A percentile compares a stretch with the other conserved stretches of the same genome.
These are phyloP conservation scores for Tricharina praecox DNA, from an alignment of 495 filamentous ascomycete genomes.

Conservation along the genomic window DNA sequence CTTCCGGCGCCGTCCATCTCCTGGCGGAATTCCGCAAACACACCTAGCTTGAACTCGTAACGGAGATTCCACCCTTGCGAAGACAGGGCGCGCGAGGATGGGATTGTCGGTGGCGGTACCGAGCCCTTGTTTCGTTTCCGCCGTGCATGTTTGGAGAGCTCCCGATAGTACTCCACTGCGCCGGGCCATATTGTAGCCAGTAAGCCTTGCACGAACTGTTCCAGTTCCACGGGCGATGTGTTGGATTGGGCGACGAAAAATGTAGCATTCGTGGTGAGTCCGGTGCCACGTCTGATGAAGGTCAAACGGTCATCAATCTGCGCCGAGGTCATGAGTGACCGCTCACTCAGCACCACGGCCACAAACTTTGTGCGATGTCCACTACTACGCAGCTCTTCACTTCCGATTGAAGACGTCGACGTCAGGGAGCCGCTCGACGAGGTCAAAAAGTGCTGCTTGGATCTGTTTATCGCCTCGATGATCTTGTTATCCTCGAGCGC, in stretches of 20 bases:
- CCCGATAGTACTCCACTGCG: conserved; percentile 70
- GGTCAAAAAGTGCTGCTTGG: conserved; percentile 32
- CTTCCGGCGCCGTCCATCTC: conserved; percentile 73
- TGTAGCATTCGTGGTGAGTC: conserved; percentile 55
- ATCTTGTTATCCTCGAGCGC: conserved; percentile 69
- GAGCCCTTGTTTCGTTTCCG: conserved; percentile 62
- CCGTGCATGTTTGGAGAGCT: conserved; percentile 71
- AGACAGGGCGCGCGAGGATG: conserved; percentile 65
- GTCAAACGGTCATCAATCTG: conserved; percentile 61
- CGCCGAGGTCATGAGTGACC: conserved; percentile 38
- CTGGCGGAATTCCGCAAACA: conserved; percentile 77
- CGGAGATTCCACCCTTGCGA: conserved; percentile 74
- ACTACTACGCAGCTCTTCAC: conserved; percentile 16
- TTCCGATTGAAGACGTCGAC: conserved; percentile 6
- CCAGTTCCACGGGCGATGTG: conserved; percentile 41
- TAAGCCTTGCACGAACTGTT: conserved; percentile 47
- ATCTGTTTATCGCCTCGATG: conserved; percentile 66
- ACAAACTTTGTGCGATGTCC: conserved; percentile 32
- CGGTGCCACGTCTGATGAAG: conserved; percentile 57
- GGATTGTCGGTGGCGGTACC: conserved; percentile 66
- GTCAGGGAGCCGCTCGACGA: neutral
- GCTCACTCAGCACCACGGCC: conserved; percentile 62
- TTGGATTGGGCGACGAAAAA: conserved; percentile 60
- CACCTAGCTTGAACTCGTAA: conserved; percentile 80
- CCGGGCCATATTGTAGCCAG: conserved; percentile 43